Evolutionary conservation across 306 rosid species (phyloP).

Genomic region (Vigna hirtella): DNA sequence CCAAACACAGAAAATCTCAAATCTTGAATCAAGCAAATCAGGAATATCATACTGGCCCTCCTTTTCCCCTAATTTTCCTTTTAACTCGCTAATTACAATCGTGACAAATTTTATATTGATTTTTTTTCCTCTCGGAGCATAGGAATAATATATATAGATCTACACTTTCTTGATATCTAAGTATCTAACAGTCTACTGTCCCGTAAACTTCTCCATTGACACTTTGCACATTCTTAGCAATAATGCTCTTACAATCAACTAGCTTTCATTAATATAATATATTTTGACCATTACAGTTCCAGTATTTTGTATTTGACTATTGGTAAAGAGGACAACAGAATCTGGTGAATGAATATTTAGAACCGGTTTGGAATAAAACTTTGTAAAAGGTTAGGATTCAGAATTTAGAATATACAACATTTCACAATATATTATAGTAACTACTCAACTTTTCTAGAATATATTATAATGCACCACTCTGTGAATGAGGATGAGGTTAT

Average conservation of each 20-base stretch:
- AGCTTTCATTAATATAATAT: not conserved
- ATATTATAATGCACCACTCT: not conserved
- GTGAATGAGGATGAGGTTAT: slow-evolving; percentile 9
- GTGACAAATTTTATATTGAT: not conserved
- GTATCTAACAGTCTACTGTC: slow-evolving; percentile 19
- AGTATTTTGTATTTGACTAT: not conserved
- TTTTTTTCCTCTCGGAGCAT: not conserved
- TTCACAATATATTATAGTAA: slow-evolving; percentile 14
- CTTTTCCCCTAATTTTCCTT: slow-evolving; percentile 3
- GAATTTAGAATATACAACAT: slow-evolving; percentile 32
- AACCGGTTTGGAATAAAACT: slow-evolving; percentile 10
- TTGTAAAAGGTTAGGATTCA: slow-evolving; percentile 2
- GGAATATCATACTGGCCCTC: not conserved
- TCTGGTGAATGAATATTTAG: not conserved
- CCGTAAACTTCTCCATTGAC: slow-evolving; percentile 1
- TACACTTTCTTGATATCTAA: slow-evolving; percentile 32
- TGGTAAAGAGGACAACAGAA: slow-evolving; percentile 7
- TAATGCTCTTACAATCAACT: not conserved
- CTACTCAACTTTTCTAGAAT: slow-evolving; percentile 23
- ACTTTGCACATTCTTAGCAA: not conserved
- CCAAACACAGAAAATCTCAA: not conserved
- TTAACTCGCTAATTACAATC: not conserved
- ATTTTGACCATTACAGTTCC: slow-evolving; percentile 20
- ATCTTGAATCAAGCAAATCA: slow-evolving; percentile 18
- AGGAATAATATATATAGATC: not conserved